Conservation (phyloP, 805 yeast species). For the Kodamaea nitidulidarum region DNA sequence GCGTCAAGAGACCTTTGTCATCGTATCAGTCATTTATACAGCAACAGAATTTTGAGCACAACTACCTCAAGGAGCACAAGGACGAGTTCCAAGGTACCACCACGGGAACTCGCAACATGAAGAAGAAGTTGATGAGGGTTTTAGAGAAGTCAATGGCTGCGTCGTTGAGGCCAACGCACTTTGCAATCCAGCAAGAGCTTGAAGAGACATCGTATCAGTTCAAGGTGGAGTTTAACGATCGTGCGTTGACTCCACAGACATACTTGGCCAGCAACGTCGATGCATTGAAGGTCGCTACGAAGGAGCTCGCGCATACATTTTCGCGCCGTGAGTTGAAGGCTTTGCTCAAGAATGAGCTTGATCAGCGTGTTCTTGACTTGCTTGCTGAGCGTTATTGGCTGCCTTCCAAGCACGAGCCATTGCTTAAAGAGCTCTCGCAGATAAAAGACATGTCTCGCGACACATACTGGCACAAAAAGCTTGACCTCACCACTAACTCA, state of each 20-base stretch:
- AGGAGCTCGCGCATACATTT: slow-evolving; percentile 78
- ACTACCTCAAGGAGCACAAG: slow-evolving; percentile 62
- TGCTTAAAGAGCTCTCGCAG: slow-evolving; percentile 52
- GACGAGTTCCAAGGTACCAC: slow-evolving; percentile 58
- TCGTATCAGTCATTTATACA: slow-evolving; percentile 63
- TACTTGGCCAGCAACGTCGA: slow-evolving; percentile 91
- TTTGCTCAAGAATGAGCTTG: slow-evolving; percentile 76
- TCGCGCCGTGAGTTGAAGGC: slow-evolving; percentile 79
- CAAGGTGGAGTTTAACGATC: slow-evolving; percentile 94
- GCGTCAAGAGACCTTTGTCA: slow-evolving; percentile 36
- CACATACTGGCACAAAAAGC: slow-evolving; percentile 79
- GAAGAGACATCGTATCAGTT: slow-evolving; percentile 91
- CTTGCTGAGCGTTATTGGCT: slow-evolving; percentile 94
- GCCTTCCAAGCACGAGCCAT: slow-evolving; percentile 50
- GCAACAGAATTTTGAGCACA: slow-evolving; percentile 54
- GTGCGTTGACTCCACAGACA: slow-evolving; percentile 89
- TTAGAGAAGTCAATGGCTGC: slow-evolving; percentile 88
- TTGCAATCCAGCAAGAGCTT: slow-evolving; percentile 79
- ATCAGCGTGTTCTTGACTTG: slow-evolving; percentile 82
- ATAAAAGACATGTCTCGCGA: slow-evolving; percentile 55
- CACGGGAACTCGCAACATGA: slow-evolving; percentile 71
- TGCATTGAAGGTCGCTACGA: slow-evolving; percentile 75
- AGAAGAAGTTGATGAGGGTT: slow-evolving; percentile 78
- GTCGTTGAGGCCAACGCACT: slow-evolving; percentile 82
- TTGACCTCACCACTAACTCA: slow-evolving; percentile 79